Evolutionary conservation across 2,329 filamentous ascomycete species (phyloP).

Genomic region (Diaporthe citrichinensis): DNA sequence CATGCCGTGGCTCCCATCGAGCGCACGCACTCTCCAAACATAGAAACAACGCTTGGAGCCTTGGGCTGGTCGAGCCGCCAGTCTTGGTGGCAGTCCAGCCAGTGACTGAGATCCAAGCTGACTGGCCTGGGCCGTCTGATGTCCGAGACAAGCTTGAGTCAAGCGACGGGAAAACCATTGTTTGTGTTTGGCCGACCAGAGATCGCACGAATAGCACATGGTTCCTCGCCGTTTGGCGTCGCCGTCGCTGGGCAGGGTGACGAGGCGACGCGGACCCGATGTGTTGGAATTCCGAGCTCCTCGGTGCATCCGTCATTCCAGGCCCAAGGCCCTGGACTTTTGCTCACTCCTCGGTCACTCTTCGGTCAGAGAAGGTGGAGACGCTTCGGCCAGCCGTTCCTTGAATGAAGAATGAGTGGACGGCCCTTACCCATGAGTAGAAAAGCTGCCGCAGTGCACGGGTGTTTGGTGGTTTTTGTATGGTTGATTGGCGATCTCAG

Average conservation of each 20-base stretch:
- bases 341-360: slow-evolving; percentile 29
- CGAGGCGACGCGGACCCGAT: slow-evolving; percentile 17
- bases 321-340: slow-evolving; percentile 15
- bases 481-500: slow-evolving; percentile 14
- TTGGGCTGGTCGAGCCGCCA: slow-evolving; percentile 10
- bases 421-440: slow-evolving; percentile 27
- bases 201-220: slow-evolving; percentile 30
- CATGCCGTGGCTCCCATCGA: slow-evolving; percentile 4
- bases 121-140: slow-evolving; percentile 37
- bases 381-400: slow-evolving; percentile 24
- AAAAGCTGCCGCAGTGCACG: not conserved
- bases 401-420: slow-evolving; percentile 25
- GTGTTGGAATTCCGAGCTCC: slow-evolving; percentile 28
- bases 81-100: not conserved
- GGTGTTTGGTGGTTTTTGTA: slow-evolving; percentile 25
- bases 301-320: slow-evolving; percentile 14
- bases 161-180: slow-evolving; percentile 32
- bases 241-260: slow-evolving; percentile 9
- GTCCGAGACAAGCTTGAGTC: slow-evolving; percentile 40
- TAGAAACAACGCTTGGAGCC: slow-evolving; percentile 22
- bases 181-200: slow-evolving; percentile 22
- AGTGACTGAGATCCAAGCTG: slow-evolving; percentile 11
- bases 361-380: not conserved
- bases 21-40: slow-evolving; percentile 33
- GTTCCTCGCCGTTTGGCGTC: slow-evolving; percentile 5